Evolutionary conservation across 768 basidiomycete genomes (phyloP), one percentile per base, ranked within the genome.

Genomic region (Pleurotus ostreatus): DNA sequence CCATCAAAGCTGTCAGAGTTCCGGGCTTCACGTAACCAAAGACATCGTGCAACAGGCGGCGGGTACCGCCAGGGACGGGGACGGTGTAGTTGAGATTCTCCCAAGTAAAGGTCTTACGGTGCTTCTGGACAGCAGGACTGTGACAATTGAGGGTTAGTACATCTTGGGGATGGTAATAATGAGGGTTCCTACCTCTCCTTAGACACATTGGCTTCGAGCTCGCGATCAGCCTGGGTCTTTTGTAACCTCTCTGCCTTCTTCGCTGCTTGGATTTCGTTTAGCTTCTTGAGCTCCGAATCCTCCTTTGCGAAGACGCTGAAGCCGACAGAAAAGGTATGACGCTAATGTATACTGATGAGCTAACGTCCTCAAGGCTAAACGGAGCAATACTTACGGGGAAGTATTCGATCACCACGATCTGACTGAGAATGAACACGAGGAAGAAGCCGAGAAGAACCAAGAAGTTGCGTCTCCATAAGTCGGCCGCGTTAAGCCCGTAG

Each of bases 1-100:
- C 92, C 91, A 95, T 92, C 8, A 95, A 77, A 1, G 92, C 93
- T 0, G 92, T 93, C 59, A 94, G 68, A n/a, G 85, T 91, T 2
- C 92, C 93, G 8, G 93, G 93, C 62, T 86, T 87, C 43, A 92
- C 88, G 64, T 85, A 93, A 0, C 92, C 92, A 59, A 77, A 80
- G 15, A 94, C 82, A 60, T 91, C 84, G 62, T 92, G 82, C 38
- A 94, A 78, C 8, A 94, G 74, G 43, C 82, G 78, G 6, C 72
- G 76, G 12, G 74, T 76, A 6, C 87, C 88, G 22, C 78, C 78
- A 0, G 82, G 75, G 0, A 86, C 80, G 1, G 88, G 89, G 0
- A 93, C 86, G 62, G 80, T 77, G 62, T 94, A 95, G 67, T 87
- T 88, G 52, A 92, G 70, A 26, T 74, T 70, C 63, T 89, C 84